These are phyloP conservation scores for Amanita polypyramis DNA, from an alignment of 768 basidiomycete genomes.

Conservation along the genomic window DNA sequence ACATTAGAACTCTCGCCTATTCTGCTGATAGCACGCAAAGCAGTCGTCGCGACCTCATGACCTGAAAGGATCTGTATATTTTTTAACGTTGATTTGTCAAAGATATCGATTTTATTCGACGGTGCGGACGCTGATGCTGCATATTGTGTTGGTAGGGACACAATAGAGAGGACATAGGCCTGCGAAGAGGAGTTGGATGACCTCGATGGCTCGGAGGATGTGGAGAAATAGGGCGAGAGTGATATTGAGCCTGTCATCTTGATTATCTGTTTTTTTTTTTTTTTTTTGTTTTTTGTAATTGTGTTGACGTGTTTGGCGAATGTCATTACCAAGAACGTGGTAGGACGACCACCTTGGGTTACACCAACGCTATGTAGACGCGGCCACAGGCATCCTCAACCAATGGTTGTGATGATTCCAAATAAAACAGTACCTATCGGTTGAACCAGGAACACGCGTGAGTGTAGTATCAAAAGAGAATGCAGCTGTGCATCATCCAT, in stretches of 20 bases:
- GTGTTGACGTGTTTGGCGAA: background rate
- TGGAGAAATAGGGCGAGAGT: background rate
- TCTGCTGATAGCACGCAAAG: conserved; percentile 32
- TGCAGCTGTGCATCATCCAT: too few species aligned
- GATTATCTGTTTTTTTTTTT: too few species aligned
- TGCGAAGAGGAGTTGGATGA: conserved; percentile 18
- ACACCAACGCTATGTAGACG: too few species aligned
- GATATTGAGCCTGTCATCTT: background rate
- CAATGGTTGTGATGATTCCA: too few species aligned
- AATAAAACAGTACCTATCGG: too few species aligned
- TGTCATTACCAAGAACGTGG: too few species aligned
- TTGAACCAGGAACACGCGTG: too few species aligned
- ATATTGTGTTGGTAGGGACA: conserved; percentile 33
- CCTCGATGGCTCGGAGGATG: background rate
- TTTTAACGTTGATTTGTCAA: conserved; percentile 48
- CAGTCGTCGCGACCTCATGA: conserved; percentile 48
- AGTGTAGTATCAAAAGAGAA: too few species aligned
- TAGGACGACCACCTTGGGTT: too few species aligned
- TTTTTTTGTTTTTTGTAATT: background rate
- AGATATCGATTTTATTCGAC: conserved; percentile 56
- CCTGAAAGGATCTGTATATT: conserved; percentile 38
- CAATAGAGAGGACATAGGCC: conserved; percentile 54
- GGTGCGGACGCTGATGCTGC: conserved; percentile 56
- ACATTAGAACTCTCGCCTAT: conserved; percentile 31
- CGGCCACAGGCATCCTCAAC: too few species aligned